Base-by-base conservation (phyloP, 345 rosid genomes). In the Turritis glabra region DNA sequence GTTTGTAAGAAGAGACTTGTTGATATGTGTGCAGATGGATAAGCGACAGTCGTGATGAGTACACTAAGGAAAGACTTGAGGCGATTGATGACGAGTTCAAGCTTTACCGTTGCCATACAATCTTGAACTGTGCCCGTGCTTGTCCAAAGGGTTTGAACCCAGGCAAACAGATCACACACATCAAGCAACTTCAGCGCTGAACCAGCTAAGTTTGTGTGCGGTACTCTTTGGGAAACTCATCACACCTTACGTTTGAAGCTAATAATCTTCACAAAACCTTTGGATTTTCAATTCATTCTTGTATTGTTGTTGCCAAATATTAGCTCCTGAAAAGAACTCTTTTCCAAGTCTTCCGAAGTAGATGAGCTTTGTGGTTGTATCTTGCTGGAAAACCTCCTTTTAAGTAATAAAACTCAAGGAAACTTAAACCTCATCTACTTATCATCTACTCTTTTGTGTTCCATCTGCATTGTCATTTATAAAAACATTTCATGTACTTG, bases 121-220 rank as follows among this genome's bases (percentile, higher is more conserved):
- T 96, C 79, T 78, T 95, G 93, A 95, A 92, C 65, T 95, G 99
- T 77, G 94, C 98, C 2, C 90, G 90, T 38, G 99, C 99, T 21
- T 96, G 99, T 78, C 99, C 99, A 27, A 96, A 96, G 80, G 99
- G 99, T 13, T 80, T 96, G 87, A 96, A 90, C 72, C 99, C 99
- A 37, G 99, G 97, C 35, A 90, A 90, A 81, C 88, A 96, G 88
- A 96, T 96, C 66, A 21, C 44, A 51, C 80, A 90, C 71, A 92
- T 96, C 88, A 96, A 96, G 83, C 81, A 81, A 48, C 97, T 92
- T 71, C 84, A 90, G 77, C 81, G 47, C 33, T 76, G 19, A 76
- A 40, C 13, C 52, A 67, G 52, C 66, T 56, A 66, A 30, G 38
- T 47, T 14, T 56, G 32, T 6, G 5, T 68, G 4, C 9, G 43